Base-by-base conservation (phyloP, 2,329 filamentous ascomycete genomes). In the Colletotrichum sp. region DNA sequence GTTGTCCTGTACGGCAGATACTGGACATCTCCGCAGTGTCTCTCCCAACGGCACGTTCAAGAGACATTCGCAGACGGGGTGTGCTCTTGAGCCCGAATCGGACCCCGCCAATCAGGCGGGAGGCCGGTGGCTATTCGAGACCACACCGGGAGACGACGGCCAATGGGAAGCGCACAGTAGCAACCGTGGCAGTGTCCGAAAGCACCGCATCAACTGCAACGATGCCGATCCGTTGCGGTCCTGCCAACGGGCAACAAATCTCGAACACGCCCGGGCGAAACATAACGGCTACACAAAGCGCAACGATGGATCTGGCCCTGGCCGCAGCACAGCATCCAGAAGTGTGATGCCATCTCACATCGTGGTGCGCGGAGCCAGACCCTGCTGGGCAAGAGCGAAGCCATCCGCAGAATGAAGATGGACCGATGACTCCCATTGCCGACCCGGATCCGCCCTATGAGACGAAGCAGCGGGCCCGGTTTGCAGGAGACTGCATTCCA, bases 401-500 rank as follows among this genome's bases (percentile, higher is more conserved):
- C 66, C 66, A 64, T 64, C 57, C n/a, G n/a, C 57, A 64, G 55
- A 24, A 13, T 58, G 38, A 57, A 68, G 70, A 73, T 64, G 38
- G 43, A 58, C 26, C 55, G 55, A 80, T 81, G 79, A 81, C 79
- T 81, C 78, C 73, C 75, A 77, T 69, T 76, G 76, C 70, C 76
- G 77, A 71, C 61, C 77, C 71, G 77, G 72, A 63, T 69, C 76
- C 77, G 78, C 68, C 80, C 81, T 80, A 78, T 80, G 75, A 78
- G 74, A 78, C 71, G 30, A 65, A 71, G 43, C 75, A 60, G 71
- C 66, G 78, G 66, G 43, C 67, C 73, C 70, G 68, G 72, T 74
- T 69, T 80, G 81, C 81, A 82, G 68, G 72, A 78, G 70, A 73
- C 76, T 80, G 78, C 79, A 80, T 79, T 79, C 77, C 78, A 78